Evolutionary conservation across 139 green algal genomes (phyloP).

Genomic region (Monoraphidium neglectum): DNA sequence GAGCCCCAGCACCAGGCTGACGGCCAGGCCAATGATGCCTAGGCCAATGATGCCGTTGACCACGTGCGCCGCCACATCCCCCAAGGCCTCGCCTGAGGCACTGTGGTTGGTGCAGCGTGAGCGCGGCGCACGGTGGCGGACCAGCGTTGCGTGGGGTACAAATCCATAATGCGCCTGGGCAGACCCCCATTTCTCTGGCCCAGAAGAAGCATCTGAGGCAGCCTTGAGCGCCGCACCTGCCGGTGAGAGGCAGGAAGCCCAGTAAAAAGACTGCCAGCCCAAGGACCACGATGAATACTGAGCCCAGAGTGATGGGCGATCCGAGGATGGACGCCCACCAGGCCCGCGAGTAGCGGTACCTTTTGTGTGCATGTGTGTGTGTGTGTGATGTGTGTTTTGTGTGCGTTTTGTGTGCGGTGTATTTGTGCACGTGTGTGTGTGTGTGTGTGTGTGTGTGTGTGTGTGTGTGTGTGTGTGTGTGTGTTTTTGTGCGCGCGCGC

Average conservation of each 20-base stretch:
- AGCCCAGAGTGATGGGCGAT: neutral
- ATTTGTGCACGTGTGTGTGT: no score
- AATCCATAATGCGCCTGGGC: conserved; percentile 5
- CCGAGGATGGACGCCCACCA: conserved; percentile 26
- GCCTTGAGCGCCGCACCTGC: no score
- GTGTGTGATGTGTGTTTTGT: neutral
- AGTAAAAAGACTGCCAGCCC: neutral
- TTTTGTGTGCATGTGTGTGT: no score
- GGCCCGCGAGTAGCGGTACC: conserved; percentile 19
- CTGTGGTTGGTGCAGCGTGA: neutral
- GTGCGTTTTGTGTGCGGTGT: neutral
- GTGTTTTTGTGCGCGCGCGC: no score
- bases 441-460: no score
- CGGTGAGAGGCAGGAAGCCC: conserved; percentile 9
- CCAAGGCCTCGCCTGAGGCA: neutral
- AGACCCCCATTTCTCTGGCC: neutral
- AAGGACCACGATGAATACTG: conserved; percentile 3
- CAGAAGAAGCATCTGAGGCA: no score
- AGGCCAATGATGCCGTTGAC: conserved; percentile 22
- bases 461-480: no score
- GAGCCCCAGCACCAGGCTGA: conserved; percentile 6
- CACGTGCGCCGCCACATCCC: neutral
- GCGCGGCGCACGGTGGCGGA: neutral
- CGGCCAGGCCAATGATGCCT: neutral
- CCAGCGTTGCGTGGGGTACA: neutral